phyloP scores from a whole-genome alignment of 2,329 filamentous ascomycete species.

The Apiospora marii region DNA sequence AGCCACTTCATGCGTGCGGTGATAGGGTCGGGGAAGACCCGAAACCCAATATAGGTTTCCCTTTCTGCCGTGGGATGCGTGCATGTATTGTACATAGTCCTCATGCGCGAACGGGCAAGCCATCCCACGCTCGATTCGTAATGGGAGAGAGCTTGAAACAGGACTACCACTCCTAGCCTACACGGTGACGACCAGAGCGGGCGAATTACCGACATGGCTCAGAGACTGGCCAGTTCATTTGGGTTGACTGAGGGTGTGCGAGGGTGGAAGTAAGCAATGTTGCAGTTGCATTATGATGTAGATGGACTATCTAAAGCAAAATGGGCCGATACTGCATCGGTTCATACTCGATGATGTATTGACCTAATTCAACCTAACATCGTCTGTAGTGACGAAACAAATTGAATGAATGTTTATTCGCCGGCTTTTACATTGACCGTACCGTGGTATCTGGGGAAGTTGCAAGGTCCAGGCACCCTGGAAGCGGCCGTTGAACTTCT shows the following conservation, averaged over 20 bases:
- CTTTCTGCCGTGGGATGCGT: neutral
- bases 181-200: slow-evolving; percentile 17
- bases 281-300: neutral
- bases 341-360: neutral
- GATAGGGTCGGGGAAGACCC: slow-evolving; percentile 19
- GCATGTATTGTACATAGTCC: slow-evolving; percentile 11
- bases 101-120: neutral
- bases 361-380: neutral
- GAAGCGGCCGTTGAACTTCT: slow-evolving; percentile 9
- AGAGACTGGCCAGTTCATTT: neutral
- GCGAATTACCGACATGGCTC: slow-evolving; percentile 3
- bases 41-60: slow-evolving; percentile 7
- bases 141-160: slow-evolving; percentile 10
- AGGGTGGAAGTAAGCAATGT: neutral
- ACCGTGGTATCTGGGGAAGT: slow-evolving; percentile 18
- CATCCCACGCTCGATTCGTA: slow-evolving; percentile 19
- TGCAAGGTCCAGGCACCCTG: slow-evolving; percentile 23
- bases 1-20: slow-evolving; percentile 12
- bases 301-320: slow-evolving; percentile 7
- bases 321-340: neutral
- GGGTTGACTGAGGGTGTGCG: neutral
- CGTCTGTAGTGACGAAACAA: neutral
- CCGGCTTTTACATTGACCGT: neutral
- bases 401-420: neutral
- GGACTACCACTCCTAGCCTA: slow-evolving; percentile 6